phyloP scores from a whole-genome alignment of 164 flowering plant genomes.

The Tinospora cordifolia region DNA sequence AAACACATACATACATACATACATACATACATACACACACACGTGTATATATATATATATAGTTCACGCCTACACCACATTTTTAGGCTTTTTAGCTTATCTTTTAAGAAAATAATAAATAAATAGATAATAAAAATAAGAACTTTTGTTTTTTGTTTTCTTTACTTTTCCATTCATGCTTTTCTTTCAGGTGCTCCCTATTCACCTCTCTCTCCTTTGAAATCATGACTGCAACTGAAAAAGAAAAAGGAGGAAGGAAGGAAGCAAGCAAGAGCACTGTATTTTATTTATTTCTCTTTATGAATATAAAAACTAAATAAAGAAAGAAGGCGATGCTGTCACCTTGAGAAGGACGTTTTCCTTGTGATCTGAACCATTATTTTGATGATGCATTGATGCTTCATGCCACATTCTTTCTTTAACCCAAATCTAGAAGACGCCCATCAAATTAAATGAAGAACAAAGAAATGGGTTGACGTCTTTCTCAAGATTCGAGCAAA shows the following conservation, averaged over 20 bases:
- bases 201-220: background rate
- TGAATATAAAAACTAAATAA: background rate
- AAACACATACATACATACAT: background rate
- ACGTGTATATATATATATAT: too few relatives aligned
- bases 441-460: background rate
- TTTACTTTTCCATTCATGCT: background rate
- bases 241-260: background rate
- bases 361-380: conserved; percentile 1
- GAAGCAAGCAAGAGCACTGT: background rate
- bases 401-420: background rate
- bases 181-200: background rate
- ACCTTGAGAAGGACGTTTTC: background rate
- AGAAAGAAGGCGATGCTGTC: background rate
- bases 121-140: too few relatives aligned
- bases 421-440: background rate
- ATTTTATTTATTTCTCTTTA: background rate
- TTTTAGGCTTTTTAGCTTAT: background rate
- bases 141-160: background rate
- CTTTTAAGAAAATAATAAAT: background rate
- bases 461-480: background rate
- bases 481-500: background rate
- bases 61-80: background rate
- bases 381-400: background rate
- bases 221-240: conserved; percentile 3
- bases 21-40: background rate